Evolutionary conservation across 2,329 filamentous ascomycete species (phyloP).

Genomic region (Ascochyta rabiei): DNA sequence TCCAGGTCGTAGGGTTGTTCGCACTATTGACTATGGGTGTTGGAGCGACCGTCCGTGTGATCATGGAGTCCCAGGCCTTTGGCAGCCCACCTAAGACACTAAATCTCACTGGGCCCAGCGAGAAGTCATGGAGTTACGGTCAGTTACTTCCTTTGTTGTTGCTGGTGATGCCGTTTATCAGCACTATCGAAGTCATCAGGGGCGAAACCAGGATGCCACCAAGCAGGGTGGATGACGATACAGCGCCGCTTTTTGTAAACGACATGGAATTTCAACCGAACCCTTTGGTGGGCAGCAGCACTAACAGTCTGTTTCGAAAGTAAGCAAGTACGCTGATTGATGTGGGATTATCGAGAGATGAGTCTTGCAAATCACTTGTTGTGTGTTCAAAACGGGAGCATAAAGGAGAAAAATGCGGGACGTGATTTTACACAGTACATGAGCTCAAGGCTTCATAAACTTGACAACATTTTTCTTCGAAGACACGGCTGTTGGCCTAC

Average conservation of each 20-base stretch:
- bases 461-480: neutral
- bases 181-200: conserved; percentile 63
- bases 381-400: no score
- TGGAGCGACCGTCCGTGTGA: conserved; percentile 63
- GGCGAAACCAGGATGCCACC: conserved; percentile 56
- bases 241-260: conserved; percentile 41
- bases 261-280: conserved; percentile 57
- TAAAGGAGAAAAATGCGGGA: neutral
- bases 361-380: no score
- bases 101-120: conserved; percentile 57
- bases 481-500: neutral
- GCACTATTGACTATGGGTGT: conserved; percentile 61
- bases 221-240: conserved; percentile 51
- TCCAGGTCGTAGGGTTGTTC: conserved; percentile 61
- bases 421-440: neutral
- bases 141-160: conserved; percentile 66
- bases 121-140: conserved; percentile 68
- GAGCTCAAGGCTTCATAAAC: neutral
- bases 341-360: no score
- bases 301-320: conserved; percentile 29
- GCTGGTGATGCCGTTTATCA: conserved; percentile 65
- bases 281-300: conserved; percentile 49
- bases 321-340: neutral
- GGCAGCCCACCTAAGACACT: conserved; percentile 55
- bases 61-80: conserved; percentile 66